These are phyloP conservation scores for Neobulgaria alba DNA, from an alignment of 2,329 filamentous ascomycete genomes.

Conservation along the genomic window DNA sequence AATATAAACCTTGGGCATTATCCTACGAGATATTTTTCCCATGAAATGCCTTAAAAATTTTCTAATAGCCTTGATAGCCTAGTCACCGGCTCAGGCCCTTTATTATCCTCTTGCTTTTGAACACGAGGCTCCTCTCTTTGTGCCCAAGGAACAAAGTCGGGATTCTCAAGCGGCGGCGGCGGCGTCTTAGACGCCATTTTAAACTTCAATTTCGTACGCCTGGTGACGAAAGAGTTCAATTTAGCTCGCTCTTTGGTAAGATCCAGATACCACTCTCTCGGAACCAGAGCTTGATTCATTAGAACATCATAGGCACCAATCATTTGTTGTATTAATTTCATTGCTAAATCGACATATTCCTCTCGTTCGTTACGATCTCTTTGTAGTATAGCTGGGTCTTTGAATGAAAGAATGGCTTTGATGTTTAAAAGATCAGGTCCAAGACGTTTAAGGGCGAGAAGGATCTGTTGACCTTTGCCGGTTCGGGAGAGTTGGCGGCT, in stretches of 20 bases:
- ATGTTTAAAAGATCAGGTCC: constrained; percentile 22
- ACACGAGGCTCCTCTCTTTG: no score
- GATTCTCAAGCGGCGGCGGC: neutral
- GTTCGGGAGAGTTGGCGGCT: constrained; percentile 28
- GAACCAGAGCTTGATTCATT: constrained; percentile 22
- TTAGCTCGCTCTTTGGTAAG: constrained; percentile 25
- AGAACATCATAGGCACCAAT: constrained; percentile 29
- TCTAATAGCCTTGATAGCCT: no score
- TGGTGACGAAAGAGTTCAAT: constrained; percentile 31
- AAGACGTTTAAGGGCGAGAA: constrained; percentile 40
- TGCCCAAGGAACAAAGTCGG: neutral
- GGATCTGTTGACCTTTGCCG: constrained; percentile 42
- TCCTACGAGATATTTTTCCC: no score
- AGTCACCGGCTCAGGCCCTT: no score
- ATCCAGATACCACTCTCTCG: constrained; percentile 15
- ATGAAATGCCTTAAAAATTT: no score
- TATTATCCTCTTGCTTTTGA: no score
- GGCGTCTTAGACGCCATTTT: no score
- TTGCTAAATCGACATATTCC: constrained; percentile 11
- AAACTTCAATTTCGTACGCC: no score
- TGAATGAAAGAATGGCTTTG: constrained; percentile 20
- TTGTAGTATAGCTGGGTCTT: constrained; percentile 5
- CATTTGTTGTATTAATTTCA: constrained; percentile 24
- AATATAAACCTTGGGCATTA: no score
- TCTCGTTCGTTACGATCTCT: constrained; percentile 1